These are phyloP conservation scores for Diaporthe longicolla DNA, from an alignment of 2,329 filamentous ascomycete genomes.

Conservation along the genomic window DNA sequence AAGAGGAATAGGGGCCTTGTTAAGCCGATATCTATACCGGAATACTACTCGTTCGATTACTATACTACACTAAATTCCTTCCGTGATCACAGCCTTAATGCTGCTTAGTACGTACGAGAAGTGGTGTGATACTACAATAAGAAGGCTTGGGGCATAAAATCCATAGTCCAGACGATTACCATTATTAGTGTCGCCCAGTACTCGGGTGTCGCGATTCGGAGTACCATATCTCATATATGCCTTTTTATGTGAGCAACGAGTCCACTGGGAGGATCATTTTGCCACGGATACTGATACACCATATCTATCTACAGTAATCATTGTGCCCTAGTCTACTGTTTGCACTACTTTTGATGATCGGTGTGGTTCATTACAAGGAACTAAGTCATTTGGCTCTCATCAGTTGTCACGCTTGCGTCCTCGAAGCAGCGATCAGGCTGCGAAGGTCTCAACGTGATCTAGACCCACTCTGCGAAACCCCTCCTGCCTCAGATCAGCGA, in stretches of 20 bases:
- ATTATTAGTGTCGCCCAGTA: neutral
- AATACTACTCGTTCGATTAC: no score
- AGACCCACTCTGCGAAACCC: slow-evolving; percentile 14
- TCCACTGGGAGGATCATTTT: neutral
- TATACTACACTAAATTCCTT: no score
- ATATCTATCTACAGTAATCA: neutral
- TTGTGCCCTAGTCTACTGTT: neutral
- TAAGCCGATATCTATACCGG: no score
- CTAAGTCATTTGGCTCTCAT: neutral
- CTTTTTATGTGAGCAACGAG: neutral
- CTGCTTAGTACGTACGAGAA: neutral
- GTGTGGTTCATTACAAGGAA: neutral
- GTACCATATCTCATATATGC: neutral
- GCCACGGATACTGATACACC: neutral
- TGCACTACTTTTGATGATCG: neutral
- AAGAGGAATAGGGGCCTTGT: no score
- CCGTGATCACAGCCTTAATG: no score
- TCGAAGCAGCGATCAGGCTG: slow-evolving; percentile 24
- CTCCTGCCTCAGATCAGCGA: neutral
- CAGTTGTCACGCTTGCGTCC: neutral
- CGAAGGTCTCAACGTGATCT: neutral
- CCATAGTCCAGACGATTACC: neutral
- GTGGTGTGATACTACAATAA: neutral
- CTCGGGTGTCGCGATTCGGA: neutral
- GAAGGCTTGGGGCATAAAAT: neutral